Base-by-base conservation (phyloP, 768 basidiomycete genomes). In the Mycena vitilis region DNA sequence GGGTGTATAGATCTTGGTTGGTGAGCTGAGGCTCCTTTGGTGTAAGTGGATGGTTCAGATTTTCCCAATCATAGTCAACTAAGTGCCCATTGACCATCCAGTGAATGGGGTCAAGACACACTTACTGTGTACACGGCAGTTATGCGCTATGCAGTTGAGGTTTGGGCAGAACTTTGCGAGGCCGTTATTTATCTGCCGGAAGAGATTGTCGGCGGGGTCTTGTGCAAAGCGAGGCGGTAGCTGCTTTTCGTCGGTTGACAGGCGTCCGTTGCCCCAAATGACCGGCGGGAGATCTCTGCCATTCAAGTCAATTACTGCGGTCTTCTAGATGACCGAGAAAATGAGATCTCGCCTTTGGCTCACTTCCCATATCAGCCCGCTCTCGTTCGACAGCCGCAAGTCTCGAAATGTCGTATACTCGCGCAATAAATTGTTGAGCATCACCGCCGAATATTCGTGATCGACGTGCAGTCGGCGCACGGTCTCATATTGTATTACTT, bases 401-500 rank as follows among this genome's bases (percentile, higher is more conserved):
- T 47, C 23, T 63, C 73, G 72, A 25, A 81, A 72, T n/a, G 82
- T 75, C 5, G 37, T 22, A 25, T 38, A 25, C 11, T 20, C 11
- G n/a, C 63, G 16, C 56, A 74, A 70, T 12, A 80, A 63, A 7
- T 62, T 59, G 66, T 86, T 82, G 18, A 89, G 81, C 15, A 83
- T 79, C 2, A 56, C 55, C 5, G 77, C 69, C 0, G 77, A 74
- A 2, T 88, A 61, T 0, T 68, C 49, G n/a, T 81, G 66, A 1
- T 64, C 54, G 8, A 71, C 55, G 38, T 79, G 70, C 0, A 90
- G 77, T 8, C 83, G 78, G 22, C 81, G 78, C 11, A 80, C 75
- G 9, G 83, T 77, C 74, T 88, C 85, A 7, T 85, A 72, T 58
- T 82, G 80, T 18, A 89, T 83, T 22, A 86, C 75, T 69, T 87